These are phyloP conservation scores for Ocimum tenuiflorum DNA, from an alignment of 257 asterid species.

Conservation along the genomic window DNA sequence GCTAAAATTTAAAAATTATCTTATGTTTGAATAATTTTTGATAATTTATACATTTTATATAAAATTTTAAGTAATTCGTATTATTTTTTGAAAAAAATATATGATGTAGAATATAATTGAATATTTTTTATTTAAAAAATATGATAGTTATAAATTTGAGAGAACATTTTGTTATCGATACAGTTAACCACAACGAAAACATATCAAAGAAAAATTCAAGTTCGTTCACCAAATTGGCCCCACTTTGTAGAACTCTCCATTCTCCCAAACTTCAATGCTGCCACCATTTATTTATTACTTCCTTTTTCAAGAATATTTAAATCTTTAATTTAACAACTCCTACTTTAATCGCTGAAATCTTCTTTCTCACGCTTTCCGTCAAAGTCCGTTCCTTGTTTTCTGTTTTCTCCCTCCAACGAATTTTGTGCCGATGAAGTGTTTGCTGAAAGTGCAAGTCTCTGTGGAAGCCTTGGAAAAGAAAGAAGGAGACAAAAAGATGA, in stretches of 20 bases:
- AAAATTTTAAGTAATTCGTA: too few species aligned
- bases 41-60: too few species aligned
- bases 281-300: background rate
- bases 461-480: background rate
- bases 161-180: too few species aligned
- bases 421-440: conserved; percentile 15
- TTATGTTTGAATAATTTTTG: too few species aligned
- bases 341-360: conserved; percentile 24
- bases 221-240: conserved; percentile 19
- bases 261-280: background rate
- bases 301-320: background rate
- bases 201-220: background rate
- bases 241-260: conserved; percentile 19
- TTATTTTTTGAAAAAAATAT: too few species aligned
- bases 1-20: too few species aligned
- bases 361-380: conserved; percentile 33
- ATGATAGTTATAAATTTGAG: too few species aligned
- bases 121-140: too few species aligned
- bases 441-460: conserved; percentile 10
- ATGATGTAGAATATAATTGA: too few species aligned
- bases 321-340: background rate
- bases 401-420: conserved; percentile 17
- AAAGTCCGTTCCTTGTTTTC: conserved; percentile 23
- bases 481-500: background rate
- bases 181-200: too few species aligned